A percentile compares a stretch with the other conserved stretches of the same genome.
phyloP scores from a whole-genome alignment of 257 asterid species.

The Anisodus tanguticus region DNA sequence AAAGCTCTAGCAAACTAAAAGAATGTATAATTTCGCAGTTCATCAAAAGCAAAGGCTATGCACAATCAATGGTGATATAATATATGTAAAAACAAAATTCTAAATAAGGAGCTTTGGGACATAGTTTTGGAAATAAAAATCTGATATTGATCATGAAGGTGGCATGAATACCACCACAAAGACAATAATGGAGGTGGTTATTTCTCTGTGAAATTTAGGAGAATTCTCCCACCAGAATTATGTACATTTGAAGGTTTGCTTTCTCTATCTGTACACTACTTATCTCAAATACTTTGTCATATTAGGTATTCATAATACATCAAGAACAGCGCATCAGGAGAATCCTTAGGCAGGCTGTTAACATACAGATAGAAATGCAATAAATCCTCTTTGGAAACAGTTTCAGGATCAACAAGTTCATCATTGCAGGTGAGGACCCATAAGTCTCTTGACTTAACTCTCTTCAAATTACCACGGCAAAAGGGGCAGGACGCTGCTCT shows the following conservation, averaged over 20 bases:
- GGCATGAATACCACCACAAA: constrained; percentile 41
- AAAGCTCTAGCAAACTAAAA: constrained; percentile 5
- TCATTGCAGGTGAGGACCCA: constrained; percentile 83
- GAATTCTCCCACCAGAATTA: constrained; percentile 51
- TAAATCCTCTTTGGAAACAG: constrained; percentile 66
- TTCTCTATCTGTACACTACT: constrained; percentile 46
- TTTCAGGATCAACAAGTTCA: constrained; percentile 67
- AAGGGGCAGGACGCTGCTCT: constrained; percentile 91
- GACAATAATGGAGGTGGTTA: constrained; percentile 43
- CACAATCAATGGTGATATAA: neutral
- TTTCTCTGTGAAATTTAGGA: constrained; percentile 40
- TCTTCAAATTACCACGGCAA: constrained; percentile 78
- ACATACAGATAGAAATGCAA: constrained; percentile 68
- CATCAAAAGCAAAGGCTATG: neutral
- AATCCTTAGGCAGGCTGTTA: constrained; percentile 72
- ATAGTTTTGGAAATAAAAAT: constrained; percentile 24
- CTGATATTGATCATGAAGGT: constrained; percentile 26
- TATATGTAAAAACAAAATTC: neutral
- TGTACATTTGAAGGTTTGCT: constrained; percentile 63
- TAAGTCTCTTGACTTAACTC: constrained; percentile 75
- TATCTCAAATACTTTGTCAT: constrained; percentile 42
- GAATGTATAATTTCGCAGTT: neutral
- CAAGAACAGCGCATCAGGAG: constrained; percentile 75
- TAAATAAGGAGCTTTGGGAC: neutral
- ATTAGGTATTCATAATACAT: constrained; percentile 77